Evolutionary conservation across 2,329 filamentous ascomycete genomes (phyloP).

Genomic region (Colletotrichum falcatum): DNA sequence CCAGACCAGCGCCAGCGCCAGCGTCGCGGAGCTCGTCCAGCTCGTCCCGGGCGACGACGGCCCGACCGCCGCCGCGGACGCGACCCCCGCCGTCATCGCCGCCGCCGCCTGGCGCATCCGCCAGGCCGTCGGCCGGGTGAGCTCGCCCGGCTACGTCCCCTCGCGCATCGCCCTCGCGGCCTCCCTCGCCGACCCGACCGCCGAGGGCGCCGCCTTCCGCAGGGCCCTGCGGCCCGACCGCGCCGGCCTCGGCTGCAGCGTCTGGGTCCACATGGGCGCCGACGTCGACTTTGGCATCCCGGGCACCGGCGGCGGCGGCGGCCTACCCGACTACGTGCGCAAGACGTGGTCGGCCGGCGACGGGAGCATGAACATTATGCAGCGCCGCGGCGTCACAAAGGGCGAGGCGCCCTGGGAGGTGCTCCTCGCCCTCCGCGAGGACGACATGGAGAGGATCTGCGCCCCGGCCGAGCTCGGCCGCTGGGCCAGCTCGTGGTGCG

Average conservation of each 20-base stretch:
- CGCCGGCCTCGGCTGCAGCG: constrained; percentile 25
- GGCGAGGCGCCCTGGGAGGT: constrained; percentile 31
- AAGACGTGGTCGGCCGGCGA: constrained; percentile 39
- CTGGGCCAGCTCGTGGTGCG: constrained; percentile 16
- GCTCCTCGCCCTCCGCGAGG: constrained; percentile 13
- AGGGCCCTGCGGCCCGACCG: constrained; percentile 12
- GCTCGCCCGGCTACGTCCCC: constrained; percentile 14
- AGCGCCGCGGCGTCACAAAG: constrained; percentile 20
- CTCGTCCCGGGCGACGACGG: no score
- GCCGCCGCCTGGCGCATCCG: constrained; percentile 27
- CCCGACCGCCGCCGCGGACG: neutral
- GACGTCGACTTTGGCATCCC: constrained; percentile 35
- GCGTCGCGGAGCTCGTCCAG: neutral
- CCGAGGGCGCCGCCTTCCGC: constrained; percentile 14
- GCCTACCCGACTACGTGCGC: constrained; percentile 22
- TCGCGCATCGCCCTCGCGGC: constrained; percentile 22
- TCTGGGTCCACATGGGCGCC: constrained; percentile 37
- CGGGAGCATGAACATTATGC: constrained; percentile 34
- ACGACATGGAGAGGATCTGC: constrained; percentile 32
- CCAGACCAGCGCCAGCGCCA: constrained; percentile 11
- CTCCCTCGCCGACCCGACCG: constrained; percentile 10
- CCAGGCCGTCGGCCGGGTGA: constrained; percentile 5
- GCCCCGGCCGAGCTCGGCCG: neutral
- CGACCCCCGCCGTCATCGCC: neutral
- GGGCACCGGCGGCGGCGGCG: constrained; percentile 1